Base-by-base conservation (phyloP, 2,329 filamentous ascomycete species). In the Fusarium temperatum region DNA sequence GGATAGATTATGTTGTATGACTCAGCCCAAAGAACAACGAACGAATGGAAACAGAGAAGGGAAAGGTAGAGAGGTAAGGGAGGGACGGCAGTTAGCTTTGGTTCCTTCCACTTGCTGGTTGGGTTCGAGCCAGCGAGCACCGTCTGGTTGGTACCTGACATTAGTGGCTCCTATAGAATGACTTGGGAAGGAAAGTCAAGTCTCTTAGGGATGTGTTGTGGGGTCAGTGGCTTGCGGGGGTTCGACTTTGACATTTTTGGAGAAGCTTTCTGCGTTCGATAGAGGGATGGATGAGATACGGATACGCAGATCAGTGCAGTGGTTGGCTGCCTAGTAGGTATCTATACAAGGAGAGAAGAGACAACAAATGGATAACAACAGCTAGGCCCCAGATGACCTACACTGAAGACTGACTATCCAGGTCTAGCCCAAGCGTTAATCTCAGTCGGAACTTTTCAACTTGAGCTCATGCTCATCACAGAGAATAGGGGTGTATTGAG, bases 131-230 rank as follows among this genome's bases (percentile, higher is more conserved):
- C 55, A 63, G 54, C 45, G 56, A 75, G 72, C 59, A 48, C 69
- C 69, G 44, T 63, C 70, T 66, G 63, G 66, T 50, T 72, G 71
- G 74, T 77, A 77, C 75, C 75, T 77, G 45, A 68, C 75, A 77
- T 77, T 77, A 77, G 75, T 73, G 75, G 59, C 68, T 70, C 66
- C 41, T 41, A 56, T 68, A 63, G 53, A 68, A 72, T 55, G 69
- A 41, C 50, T 66, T 71, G 41, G 62, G 62, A 67, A 72, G 62
- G 66, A 54, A 70, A 66, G 48, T 50, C 41, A 61, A 70, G 53
- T 38, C 66, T 47, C 44, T 56, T 50, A 62, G 45, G 56, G 55
- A 64, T 42, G 47, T 41, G 32, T 24, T 70, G 70, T 73, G 70
- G 71, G 70, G 70, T 61, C 65, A 20, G 65, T 72, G 70, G 70